These are phyloP conservation scores for grape (Vitis vinifera) DNA, from an alignment of 164 flowering plant genomes.

Conservation along the genomic window DNA sequence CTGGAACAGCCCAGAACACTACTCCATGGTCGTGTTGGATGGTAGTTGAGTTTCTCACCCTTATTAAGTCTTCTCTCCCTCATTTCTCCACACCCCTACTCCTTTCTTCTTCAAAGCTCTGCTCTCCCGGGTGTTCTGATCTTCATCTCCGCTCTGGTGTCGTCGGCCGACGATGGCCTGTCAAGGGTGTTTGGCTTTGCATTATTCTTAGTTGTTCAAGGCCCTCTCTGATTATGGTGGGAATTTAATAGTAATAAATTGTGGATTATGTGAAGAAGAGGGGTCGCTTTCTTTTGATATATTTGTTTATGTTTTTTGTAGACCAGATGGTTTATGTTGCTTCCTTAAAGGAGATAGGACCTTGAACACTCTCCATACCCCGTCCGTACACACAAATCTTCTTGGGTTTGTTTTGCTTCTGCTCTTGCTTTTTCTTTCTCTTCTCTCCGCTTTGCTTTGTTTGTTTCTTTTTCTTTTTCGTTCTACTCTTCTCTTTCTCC, in stretches of 20 bases:
- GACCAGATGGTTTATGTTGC: conserved; percentile 56
- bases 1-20: conserved; percentile 22
- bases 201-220: too few relatives aligned
- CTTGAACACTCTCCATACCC: conserved; percentile 28
- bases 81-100: background rate
- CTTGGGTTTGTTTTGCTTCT: background rate
- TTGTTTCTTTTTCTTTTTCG: background rate
- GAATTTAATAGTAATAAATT: background rate
- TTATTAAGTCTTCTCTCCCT: background rate
- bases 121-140: too few relatives aligned
- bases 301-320: conserved; percentile 8
- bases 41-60: conserved; percentile 4
- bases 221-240: background rate
- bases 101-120: background rate
- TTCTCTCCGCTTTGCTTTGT: background rate
- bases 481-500: background rate
- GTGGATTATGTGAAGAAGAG: background rate
- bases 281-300: conserved; percentile 27
- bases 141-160: background rate
- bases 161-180: background rate
- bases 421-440: background rate
- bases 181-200: background rate
- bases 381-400: conserved; percentile 25
- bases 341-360: conserved; percentile 9
- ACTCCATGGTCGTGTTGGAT: background rate